These are phyloP conservation scores for Plasmodium chabaudi DNA, from an alignment of 169 alveolate genomes.

Conservation along the genomic window DNA sequence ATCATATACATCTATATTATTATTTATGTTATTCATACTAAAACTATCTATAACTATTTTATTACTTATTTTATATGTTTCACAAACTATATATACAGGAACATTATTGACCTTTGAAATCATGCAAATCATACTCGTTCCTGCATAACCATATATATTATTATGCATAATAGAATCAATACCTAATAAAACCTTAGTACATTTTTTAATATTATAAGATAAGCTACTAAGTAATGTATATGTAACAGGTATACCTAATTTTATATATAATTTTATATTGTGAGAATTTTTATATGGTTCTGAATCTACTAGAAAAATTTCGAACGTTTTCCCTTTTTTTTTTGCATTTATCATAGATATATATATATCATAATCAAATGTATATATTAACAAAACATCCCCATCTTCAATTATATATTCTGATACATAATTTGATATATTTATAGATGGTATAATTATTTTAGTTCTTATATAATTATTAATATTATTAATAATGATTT, in stretches of 20 bases:
- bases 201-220: slow-evolving; percentile 62
- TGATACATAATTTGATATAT: slow-evolving; percentile 60
- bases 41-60: slow-evolving; percentile 68
- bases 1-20: slow-evolving; percentile 60
- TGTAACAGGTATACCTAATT: slow-evolving; percentile 73
- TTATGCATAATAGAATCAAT: slow-evolving; percentile 74
- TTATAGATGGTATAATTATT: slow-evolving; percentile 64
- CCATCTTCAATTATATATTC: slow-evolving; percentile 36
- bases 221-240: slow-evolving; percentile 69
- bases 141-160: slow-evolving; percentile 71
- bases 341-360: slow-evolving; percentile 71
- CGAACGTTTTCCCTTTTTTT: slow-evolving; percentile 46
- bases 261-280: slow-evolving; percentile 70
- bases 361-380: slow-evolving; percentile 74
- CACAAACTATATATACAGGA: slow-evolving; percentile 60
- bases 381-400: slow-evolving; percentile 66
- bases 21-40: slow-evolving; percentile 70
- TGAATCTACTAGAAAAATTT: slow-evolving; percentile 67
- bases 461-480: slow-evolving; percentile 74
- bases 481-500: slow-evolving; percentile 56
- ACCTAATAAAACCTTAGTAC: slow-evolving; percentile 67
- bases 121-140: slow-evolving; percentile 73
- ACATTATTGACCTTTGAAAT: slow-evolving; percentile 52
- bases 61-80: slow-evolving; percentile 74
- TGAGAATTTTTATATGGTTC: slow-evolving; percentile 76